These are phyloP conservation scores for Neurospora sp. DNA, from an alignment of 495 filamentous ascomycete genomes.

Conservation along the genomic window DNA sequence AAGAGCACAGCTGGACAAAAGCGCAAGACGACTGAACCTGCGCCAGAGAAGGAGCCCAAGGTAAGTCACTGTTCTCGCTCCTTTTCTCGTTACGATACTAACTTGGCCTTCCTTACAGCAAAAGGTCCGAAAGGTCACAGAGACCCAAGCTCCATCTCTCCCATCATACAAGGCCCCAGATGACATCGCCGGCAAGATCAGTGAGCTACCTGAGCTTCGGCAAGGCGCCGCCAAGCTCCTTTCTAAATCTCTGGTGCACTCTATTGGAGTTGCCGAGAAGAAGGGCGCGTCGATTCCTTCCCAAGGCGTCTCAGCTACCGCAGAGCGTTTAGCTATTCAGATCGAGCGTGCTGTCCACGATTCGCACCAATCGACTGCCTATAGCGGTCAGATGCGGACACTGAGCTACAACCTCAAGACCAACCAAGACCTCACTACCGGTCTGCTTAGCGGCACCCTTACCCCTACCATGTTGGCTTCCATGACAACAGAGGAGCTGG, in stretches of 20 bases:
- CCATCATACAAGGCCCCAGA: constrained; percentile 27
- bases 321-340: constrained; percentile 46
- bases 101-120: constrained; percentile 9
- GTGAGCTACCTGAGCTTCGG: constrained; percentile 32
- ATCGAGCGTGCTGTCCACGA: constrained; percentile 57
- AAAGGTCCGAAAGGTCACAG: constrained; percentile 46
- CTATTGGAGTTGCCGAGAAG: constrained; percentile 34
- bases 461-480: constrained; percentile 61
- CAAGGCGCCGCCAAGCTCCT: constrained; percentile 33
- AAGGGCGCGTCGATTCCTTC: constrained; percentile 25
- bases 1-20: constrained; percentile 16
- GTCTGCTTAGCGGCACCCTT: constrained; percentile 60
- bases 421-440: constrained; percentile 68
- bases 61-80: constrained; percentile 12
- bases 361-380: constrained; percentile 33
- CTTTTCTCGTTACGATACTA: not conserved
- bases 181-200: constrained; percentile 29
- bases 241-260: constrained; percentile 30
- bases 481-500: constrained; percentile 84
- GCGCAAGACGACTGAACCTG: constrained; percentile 38
- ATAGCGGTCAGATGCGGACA: constrained; percentile 38
- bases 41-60: constrained; percentile 32
- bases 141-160: constrained; percentile 19
- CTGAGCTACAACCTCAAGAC: constrained; percentile 76
- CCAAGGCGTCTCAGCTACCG: constrained; percentile 25